These are phyloP conservation scores for Brassica juncea DNA, from an alignment of 345 rosid genomes.

Conservation along the genomic window DNA sequence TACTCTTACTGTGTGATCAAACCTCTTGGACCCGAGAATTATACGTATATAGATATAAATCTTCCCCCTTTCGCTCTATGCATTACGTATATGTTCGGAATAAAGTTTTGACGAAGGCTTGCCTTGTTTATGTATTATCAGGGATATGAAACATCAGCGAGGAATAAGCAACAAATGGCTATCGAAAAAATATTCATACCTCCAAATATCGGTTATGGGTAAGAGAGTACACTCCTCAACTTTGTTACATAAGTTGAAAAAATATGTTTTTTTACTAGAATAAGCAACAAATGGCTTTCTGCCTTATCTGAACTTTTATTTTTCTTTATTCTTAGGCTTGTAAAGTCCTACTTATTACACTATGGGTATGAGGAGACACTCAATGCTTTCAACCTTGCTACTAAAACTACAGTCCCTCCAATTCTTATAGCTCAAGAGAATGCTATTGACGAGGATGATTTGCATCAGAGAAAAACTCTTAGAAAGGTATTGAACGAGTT, in stretches of 20 bases:
- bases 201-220: conserved; percentile 70
- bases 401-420: conserved; percentile 73
- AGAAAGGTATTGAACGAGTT: conserved; percentile 65
- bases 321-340: conserved; percentile 60
- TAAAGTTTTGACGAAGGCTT: conserved; percentile 4
- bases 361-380: conserved; percentile 96
- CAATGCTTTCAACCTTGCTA: conserved; percentile 77
- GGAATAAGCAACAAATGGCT: conserved; percentile 63
- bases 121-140: conserved; percentile 29
- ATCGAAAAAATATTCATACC: conserved; percentile 66
- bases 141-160: conserved; percentile 83
- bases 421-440: conserved; percentile 59
- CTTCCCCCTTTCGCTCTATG: background rate
- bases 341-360: conserved; percentile 84
- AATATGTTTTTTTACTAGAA: too few species aligned
- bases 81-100: background rate
- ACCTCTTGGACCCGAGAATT: background rate
- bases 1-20: conserved; percentile 12
- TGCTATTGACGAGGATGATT: conserved; percentile 65
- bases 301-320: conserved; percentile 10
- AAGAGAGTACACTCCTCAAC: conserved; percentile 34
- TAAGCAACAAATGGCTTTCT: background rate
- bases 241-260: background rate
- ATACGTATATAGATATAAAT: background rate
- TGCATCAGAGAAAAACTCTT: conserved; percentile 69